A percentile compares a stretch with the other conserved stretches of the same genome.
phyloP scores from a whole-genome alignment of 2,329 filamentous ascomycete species.

The Pestalotiopsis sp. region DNA sequence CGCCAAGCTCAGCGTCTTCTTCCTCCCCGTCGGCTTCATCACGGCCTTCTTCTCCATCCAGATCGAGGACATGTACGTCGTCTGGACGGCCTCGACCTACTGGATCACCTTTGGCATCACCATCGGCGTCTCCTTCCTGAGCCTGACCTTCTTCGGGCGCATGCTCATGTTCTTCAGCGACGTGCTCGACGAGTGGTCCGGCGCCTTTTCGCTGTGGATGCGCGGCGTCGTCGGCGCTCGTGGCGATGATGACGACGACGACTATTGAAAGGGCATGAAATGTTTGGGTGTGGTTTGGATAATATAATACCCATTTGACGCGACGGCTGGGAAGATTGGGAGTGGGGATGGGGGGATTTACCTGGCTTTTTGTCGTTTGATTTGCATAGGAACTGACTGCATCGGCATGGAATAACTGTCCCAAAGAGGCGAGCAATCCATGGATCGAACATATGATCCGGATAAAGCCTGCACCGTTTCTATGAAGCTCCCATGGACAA shows the following conservation, averaged over 20 bases:
- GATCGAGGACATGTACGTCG: constrained; percentile 53
- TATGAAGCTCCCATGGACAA: too few species aligned
- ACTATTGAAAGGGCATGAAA: background rate
- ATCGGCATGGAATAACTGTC: too few species aligned
- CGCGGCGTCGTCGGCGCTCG: background rate
- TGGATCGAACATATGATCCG: too few species aligned
- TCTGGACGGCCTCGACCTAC: constrained; percentile 64
- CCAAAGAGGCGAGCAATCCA: too few species aligned
- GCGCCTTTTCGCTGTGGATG: constrained; percentile 21
- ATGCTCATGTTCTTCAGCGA: constrained; percentile 48
- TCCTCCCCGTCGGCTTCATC: constrained; percentile 74
- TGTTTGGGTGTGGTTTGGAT: background rate
- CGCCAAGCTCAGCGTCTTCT: constrained; percentile 74
- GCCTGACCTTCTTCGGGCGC: constrained; percentile 54
- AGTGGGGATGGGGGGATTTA: too few species aligned
- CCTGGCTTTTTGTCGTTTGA: too few species aligned
- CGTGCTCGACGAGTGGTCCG: constrained; percentile 37
- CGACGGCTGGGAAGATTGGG: background rate
- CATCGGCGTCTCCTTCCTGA: constrained; percentile 56
- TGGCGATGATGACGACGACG: background rate
- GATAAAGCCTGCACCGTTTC: too few species aligned
- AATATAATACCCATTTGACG: background rate
- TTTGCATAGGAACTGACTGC: too few species aligned
- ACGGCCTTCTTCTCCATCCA: constrained; percentile 73
- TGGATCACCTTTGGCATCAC: constrained; percentile 69